A percentile compares a stretch with the other conserved stretches of the same genome.
These are phyloP conservation scores for Cladophialophora exuberans DNA, from an alignment of 2,329 filamentous ascomycete genomes.

Conservation along the genomic window DNA sequence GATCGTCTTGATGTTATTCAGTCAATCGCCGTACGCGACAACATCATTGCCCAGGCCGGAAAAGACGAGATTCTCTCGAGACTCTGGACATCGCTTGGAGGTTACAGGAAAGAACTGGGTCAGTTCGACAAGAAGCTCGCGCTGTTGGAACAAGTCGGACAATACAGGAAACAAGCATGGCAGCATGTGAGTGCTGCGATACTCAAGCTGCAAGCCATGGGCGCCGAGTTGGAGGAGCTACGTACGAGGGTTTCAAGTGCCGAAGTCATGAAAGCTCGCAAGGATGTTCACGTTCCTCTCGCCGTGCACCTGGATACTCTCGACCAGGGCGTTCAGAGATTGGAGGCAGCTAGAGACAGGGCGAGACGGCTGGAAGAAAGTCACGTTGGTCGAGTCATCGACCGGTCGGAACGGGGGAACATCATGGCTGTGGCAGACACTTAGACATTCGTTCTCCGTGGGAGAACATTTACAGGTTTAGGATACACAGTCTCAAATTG, in stretches of 20 bases:
- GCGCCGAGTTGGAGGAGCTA: slow-evolving; percentile 70
- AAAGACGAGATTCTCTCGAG: slow-evolving; percentile 69
- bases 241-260: slow-evolving; percentile 71
- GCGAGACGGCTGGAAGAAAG: slow-evolving; percentile 64
- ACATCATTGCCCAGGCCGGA: slow-evolving; percentile 59
- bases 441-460: neutral
- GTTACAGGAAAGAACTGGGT: slow-evolving; percentile 63
- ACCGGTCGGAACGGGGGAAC: slow-evolving; percentile 35
- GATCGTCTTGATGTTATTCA: slow-evolving; percentile 71
- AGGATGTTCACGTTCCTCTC: slow-evolving; percentile 66
- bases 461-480: neutral
- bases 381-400: slow-evolving; percentile 56
- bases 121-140: slow-evolving; percentile 66
- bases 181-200: slow-evolving; percentile 71
- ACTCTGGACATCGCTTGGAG: slow-evolving; percentile 76
- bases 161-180: slow-evolving; percentile 67
- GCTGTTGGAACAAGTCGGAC: slow-evolving; percentile 67
- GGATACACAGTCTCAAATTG: neutral
- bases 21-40: slow-evolving; percentile 68
- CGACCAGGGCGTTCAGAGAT: slow-evolving; percentile 69
- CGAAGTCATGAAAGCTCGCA: slow-evolving; percentile 24
- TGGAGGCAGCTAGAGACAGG: slow-evolving; percentile 66
- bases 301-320: slow-evolving; percentile 77
- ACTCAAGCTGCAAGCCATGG: slow-evolving; percentile 73
- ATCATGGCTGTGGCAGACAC: slow-evolving; percentile 6